These are phyloP conservation scores for Taphrina sp. DNA, from an alignment of 1,139 yeast species.

Conservation along the genomic window DNA sequence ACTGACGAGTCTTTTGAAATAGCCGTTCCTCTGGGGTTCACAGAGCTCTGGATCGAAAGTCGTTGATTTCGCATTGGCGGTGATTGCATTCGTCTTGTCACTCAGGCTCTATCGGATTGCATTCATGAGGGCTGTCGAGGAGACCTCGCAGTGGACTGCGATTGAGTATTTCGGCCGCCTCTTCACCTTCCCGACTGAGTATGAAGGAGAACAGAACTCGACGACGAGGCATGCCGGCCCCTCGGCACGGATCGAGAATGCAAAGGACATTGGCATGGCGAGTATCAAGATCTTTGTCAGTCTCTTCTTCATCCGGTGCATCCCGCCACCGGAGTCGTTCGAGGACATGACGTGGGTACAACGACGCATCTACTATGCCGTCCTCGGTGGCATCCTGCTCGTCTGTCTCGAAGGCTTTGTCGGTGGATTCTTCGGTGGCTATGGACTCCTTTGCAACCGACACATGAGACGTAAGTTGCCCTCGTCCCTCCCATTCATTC, in stretches of 20 bases:
- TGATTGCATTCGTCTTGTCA: constrained; percentile 19
- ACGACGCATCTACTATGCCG: constrained; percentile 14
- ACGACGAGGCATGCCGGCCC: constrained; percentile 6
- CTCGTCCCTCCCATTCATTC: background rate
- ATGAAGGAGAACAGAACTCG: constrained; percentile 1
- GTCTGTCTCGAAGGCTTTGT: constrained; percentile 26
- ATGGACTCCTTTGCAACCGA: constrained; percentile 5
- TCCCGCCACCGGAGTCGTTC: constrained; percentile 23
- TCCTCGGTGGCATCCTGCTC: constrained; percentile 16
- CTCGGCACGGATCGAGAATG: constrained; percentile 9
- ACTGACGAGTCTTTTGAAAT: background rate
- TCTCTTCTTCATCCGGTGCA: constrained; percentile 17
- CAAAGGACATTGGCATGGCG: constrained; percentile 14
- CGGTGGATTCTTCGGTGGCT: constrained; percentile 18
- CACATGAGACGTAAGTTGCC: constrained; percentile 17
- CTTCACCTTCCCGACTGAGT: constrained; percentile 14
- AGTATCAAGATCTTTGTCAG: constrained; percentile 5
- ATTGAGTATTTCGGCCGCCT: constrained; percentile 7
- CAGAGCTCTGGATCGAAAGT: constrained; percentile 24
- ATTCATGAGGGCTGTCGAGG: constrained; percentile 9
- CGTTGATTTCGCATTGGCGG: constrained; percentile 18
- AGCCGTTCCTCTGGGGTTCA: constrained; percentile 21
- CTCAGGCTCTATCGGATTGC: constrained; percentile 16
- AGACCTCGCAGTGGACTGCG: constrained; percentile 19
- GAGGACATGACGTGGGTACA: constrained; percentile 13